A percentile compares a stretch with the other conserved stretches of the same genome.
Evolutionary conservation across 176 grass and related monocot genomes (phyloP).

Genomic region (Ensete ventricosum): DNA sequence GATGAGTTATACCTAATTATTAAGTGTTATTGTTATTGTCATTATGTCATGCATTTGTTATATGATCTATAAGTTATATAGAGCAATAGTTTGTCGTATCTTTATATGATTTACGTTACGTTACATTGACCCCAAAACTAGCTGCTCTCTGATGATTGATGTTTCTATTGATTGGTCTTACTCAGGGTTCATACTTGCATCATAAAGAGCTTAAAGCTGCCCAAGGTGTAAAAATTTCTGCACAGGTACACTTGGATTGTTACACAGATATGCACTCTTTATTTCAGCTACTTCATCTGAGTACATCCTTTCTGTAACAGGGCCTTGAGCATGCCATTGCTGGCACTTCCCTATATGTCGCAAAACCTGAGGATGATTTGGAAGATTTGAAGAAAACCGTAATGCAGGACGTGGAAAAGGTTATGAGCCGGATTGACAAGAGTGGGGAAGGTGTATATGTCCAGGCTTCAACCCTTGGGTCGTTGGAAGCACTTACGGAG

Average conservation of each 20-base stretch:
- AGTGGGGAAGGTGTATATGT: slow-evolving; percentile 90
- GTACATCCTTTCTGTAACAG: slow-evolving; percentile 25
- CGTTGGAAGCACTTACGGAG: slow-evolving; percentile 71
- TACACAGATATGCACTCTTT: not conserved
- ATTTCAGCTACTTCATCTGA: slow-evolving; percentile 7
- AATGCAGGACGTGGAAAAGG: slow-evolving; percentile 80
- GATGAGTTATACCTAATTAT: too few relatives aligned
- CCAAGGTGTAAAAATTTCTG: slow-evolving; percentile 91
- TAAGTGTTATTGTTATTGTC: too few relatives aligned
- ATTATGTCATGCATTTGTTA: too few relatives aligned
- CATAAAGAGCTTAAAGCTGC: slow-evolving; percentile 90
- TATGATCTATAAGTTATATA: too few relatives aligned
- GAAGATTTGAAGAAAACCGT: slow-evolving; percentile 58
- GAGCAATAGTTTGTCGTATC: too few relatives aligned
- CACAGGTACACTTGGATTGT: slow-evolving; percentile 40
- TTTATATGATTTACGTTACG: too few relatives aligned
- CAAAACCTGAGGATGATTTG: slow-evolving; percentile 49
- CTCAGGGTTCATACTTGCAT: slow-evolving; percentile 70
- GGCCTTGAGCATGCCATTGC: slow-evolving; percentile 91
- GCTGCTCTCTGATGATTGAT: not conserved
- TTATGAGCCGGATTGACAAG: slow-evolving; percentile 71
- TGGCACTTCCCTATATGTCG: slow-evolving; percentile 73
- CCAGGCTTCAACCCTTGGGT: slow-evolving; percentile 86
- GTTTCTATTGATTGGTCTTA: not conserved
- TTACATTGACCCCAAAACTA: too few relatives aligned